These are phyloP conservation scores for Penicillium sp. DNA, from an alignment of 2,329 filamentous ascomycete genomes.

Conservation along the genomic window DNA sequence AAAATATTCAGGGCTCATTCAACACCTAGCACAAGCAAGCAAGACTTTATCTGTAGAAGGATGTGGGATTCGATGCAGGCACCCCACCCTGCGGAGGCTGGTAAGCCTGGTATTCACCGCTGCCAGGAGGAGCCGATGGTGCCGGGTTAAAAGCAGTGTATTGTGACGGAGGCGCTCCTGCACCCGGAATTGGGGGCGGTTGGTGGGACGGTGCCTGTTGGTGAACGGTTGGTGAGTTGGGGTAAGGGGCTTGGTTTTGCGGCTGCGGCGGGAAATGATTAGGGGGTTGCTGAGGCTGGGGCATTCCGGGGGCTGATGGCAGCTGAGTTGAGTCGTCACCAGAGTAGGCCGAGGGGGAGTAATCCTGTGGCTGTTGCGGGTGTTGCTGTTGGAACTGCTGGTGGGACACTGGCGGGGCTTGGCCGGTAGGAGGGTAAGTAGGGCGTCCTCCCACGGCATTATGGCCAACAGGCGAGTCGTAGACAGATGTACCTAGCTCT, in stretches of 20 bases:
- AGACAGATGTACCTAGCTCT: slow-evolving; percentile 76
- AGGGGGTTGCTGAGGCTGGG: slow-evolving; percentile 20
- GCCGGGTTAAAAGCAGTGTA: slow-evolving; percentile 37
- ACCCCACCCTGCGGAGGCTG: slow-evolving; percentile 37
- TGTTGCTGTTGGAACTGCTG: slow-evolving; percentile 38
- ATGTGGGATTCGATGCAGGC: slow-evolving; percentile 41
- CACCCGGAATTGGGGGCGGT: slow-evolving; percentile 40
- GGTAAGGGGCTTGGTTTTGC: slow-evolving; percentile 36
- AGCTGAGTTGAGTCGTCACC: slow-evolving; percentile 36
- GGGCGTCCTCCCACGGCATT: slow-evolving; percentile 33
- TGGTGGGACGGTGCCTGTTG: slow-evolving; percentile 39
- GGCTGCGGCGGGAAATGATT: slow-evolving; percentile 30
- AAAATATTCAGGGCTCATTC: background rate
- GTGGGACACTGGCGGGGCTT: slow-evolving; percentile 30
- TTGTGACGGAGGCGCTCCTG: slow-evolving; percentile 34
- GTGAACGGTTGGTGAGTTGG: slow-evolving; percentile 32
- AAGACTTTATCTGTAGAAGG: slow-evolving; percentile 42
- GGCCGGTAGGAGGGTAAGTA: slow-evolving; percentile 36
- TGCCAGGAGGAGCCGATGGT: slow-evolving; percentile 26
- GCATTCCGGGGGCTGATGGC: slow-evolving; percentile 21
- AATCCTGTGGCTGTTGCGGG: slow-evolving; percentile 36
- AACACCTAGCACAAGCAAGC: slow-evolving; percentile 3
- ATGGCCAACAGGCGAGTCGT: slow-evolving; percentile 70
- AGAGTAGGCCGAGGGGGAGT: slow-evolving; percentile 47
- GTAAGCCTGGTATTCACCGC: slow-evolving; percentile 42